These are phyloP conservation scores for Xylaria sp. DNA, from an alignment of 2,329 filamentous ascomycete species.

Conservation along the genomic window DNA sequence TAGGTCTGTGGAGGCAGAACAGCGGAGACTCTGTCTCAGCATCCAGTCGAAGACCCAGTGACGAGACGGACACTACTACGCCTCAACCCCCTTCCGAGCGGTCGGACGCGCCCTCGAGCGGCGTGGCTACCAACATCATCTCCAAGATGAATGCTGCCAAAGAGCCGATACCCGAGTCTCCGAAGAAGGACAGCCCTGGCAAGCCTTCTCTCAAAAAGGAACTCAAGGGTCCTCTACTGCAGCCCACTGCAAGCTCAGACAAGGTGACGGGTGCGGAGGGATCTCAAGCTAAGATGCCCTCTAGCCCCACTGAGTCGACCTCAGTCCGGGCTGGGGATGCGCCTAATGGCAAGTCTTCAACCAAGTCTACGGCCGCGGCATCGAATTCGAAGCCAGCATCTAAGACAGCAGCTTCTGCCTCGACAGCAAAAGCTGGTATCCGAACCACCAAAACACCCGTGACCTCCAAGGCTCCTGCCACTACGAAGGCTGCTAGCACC, in stretches of 20 bases:
- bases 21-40: conserved; percentile 40
- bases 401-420: conserved; percentile 20
- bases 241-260: conserved; percentile 37
- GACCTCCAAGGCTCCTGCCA: conserved; percentile 13
- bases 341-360: conserved; percentile 24
- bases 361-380: conserved; percentile 30
- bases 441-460: conserved; percentile 37
- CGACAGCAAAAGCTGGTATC: conserved; percentile 29
- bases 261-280: conserved; percentile 39
- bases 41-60: conserved; percentile 34
- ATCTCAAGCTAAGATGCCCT: conserved; percentile 29
- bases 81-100: conserved; percentile 38
- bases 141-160: conserved; percentile 34
- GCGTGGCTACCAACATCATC: conserved; percentile 27
- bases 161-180: conserved; percentile 41
- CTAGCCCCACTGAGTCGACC: conserved; percentile 31
- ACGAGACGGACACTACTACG: conserved; percentile 37
- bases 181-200: conserved; percentile 26
- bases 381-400: conserved; percentile 22
- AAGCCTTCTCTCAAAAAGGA: conserved; percentile 26
- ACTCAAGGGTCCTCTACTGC: conserved; percentile 21
- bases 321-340: conserved; percentile 18
- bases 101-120: conserved; percentile 32
- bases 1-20: conserved; percentile 46
- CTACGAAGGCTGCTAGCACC: conserved; percentile 34